Conservation (phyloP, 306 rosid genomes). For the Lablab purpureus region DNA sequence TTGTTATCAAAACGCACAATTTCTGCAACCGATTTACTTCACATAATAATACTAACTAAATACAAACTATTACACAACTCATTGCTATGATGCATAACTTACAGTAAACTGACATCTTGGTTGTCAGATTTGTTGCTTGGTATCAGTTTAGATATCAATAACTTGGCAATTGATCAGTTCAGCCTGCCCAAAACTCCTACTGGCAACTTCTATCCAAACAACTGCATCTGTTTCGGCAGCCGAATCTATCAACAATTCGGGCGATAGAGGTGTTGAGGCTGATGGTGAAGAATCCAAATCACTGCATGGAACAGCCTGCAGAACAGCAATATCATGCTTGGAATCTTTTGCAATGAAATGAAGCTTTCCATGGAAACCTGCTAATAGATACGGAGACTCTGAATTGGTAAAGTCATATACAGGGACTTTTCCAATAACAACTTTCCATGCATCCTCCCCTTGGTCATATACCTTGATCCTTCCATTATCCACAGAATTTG, state of each 20-base stretch:
- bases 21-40: neutral
- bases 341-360: conserved; percentile 79
- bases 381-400: conserved; percentile 78
- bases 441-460: conserved; percentile 75
- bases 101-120: conserved; percentile 1
- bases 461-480: conserved; percentile 85
- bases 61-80: neutral
- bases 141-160: conserved; percentile 58
- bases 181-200: conserved; percentile 59
- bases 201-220: conserved; percentile 66
- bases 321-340: conserved; percentile 60
- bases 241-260: conserved; percentile 43
- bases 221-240: conserved; percentile 63
- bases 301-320: conserved; percentile 61
- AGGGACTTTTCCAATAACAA: conserved; percentile 72
- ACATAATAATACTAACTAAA: conserved; percentile 1
- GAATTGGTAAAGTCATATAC: conserved; percentile 69
- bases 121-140: conserved; percentile 20
- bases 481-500: conserved; percentile 69
- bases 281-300: conserved; percentile 49
- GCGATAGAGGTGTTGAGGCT: conserved; percentile 37
- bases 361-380: conserved; percentile 80
- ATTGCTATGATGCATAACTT: neutral
- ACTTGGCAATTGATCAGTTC: conserved; percentile 88
- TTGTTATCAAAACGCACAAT: neutral